Evolutionary conservation across 306 rosid species (phyloP), one percentile per base, ranked within the genome.

Genomic region (Acmispon strigosus): DNA sequence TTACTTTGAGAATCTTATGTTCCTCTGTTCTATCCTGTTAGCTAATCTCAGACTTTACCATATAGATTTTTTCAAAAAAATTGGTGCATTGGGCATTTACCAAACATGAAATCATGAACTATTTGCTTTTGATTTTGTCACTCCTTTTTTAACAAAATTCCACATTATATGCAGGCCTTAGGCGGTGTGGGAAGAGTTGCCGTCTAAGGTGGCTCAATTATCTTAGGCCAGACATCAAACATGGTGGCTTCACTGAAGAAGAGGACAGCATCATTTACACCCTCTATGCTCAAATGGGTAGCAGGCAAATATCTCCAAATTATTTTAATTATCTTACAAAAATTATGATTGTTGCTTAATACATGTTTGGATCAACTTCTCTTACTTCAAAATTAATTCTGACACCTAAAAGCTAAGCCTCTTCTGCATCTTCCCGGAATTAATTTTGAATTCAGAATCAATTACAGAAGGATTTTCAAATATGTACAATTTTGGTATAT

Each of bases 121-220:
- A 20, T 48, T 12, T 11, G 8, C 4, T 24, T 27, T 42, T 64
- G 17, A 27, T 66, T 16, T 34, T 67, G 6, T 27, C 0, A 44
- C 3, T 2, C 34, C 7, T 41, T 34, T 45, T 39, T 17, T 2
- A 10, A 11, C 16, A 16, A 15, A 42, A 34, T 36, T 11, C 57
- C 4, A 62, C 3, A 8, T 54, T 7, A 44, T 62, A 32, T 14
- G 27, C 54, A 92, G 98, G 96, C 20, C 90, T 92, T 3, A 80
- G 71, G 85, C 70, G 98, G 76, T 92, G 98, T 69, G 98, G 98
- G 8, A 92, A 92, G 78, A 92, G 98, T 59, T 89, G 98, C 82
- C 91, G 98, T 63, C 66, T 92, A 36, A 50, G 98, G 41, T 92
- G 98, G 98, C 84, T 92, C 12, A 92, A 92, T 60, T 92, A 92